Percentiles rank a stretch among this genome's conserved stretches.
phyloP scores from a whole-genome alignment of 2,329 filamentous ascomycete genomes.

The Penicillium sp. region DNA sequence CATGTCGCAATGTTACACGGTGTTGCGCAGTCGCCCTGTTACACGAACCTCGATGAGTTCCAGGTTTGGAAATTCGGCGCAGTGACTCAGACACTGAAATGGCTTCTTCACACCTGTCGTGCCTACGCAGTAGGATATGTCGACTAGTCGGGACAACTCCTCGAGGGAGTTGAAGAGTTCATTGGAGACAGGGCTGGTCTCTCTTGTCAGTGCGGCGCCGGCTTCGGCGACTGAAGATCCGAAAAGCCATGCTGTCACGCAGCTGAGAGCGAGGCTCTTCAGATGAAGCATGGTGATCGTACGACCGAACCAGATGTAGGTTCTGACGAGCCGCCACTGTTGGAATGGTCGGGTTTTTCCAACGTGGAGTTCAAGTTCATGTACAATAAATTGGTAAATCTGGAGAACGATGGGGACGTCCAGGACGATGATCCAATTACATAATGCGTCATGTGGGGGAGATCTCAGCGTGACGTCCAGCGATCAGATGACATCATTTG shows the following conservation, averaged over 20 bases:
- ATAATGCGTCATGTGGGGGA: too few species aligned
- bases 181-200: constrained; percentile 44
- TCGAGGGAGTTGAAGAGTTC: constrained; percentile 74
- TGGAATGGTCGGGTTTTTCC: too few species aligned
- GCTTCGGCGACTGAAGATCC: not conserved
- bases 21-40: not conserved
- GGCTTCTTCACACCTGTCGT: constrained; percentile 73
- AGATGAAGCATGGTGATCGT: constrained; percentile 1
- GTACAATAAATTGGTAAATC: too few species aligned
- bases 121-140: constrained; percentile 91
- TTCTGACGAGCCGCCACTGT: too few species aligned
- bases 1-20: not conserved
- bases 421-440: too few species aligned
- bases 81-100: constrained; percentile 79
- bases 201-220: constrained; percentile 1
- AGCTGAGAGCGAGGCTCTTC: not conserved
- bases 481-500: too few species aligned
- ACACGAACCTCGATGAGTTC: constrained; percentile 59
- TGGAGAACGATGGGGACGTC: too few species aligned
- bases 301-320: too few species aligned
- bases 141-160: constrained; percentile 81
- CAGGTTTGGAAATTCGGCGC: constrained; percentile 73
- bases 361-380: too few species aligned
- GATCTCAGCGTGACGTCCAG: too few species aligned
- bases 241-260: not conserved